Base-by-base conservation (phyloP, 2,329 filamentous ascomycete species). In the Chrysoporthe austroafricana region DNA sequence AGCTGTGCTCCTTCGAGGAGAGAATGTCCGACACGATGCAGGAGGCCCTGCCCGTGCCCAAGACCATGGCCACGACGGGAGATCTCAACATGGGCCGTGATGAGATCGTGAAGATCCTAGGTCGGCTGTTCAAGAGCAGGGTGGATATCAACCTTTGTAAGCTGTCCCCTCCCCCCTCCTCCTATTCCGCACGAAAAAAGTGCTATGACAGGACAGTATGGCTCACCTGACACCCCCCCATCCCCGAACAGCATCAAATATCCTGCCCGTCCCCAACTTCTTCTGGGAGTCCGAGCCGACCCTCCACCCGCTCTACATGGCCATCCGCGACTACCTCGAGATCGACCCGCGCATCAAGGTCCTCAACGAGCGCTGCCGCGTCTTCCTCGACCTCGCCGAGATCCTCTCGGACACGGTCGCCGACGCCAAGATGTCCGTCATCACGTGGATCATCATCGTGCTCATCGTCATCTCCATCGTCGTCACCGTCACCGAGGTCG, bases 281-380 rank as follows among this genome's bases (percentile, higher is more conserved):
- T 97, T 98, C 85, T 99, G 96, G 96, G 94, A 98, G 78, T 92
- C 92, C 13, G 96, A 99, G 77, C 96, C 96, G 21, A 97, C 93
- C 0, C 85, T 99, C 0, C 93, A 97, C 77, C 96, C 96, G 0
- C 89, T 99, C 39, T 99, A 99, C 82, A 90, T 89, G 68, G 96
- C 94, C 69, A 93, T 98, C 62, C 92, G 96, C 74, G 96, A 98
- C 78, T 99, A 99, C 76, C 90, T 99, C 69, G 96, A 99, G 76
- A 98, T 99, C 78, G 95, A 97, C 75, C 93, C 91, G 8, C 93
- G 96, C 65, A 97, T 97, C 77, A 93, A 96, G 79, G 94, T 98
- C 34, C 90, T 99, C 71, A 99, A 99, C 79, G 96, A 98, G 80
- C 91, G 96, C 64, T 99, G 96, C 78, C 90, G 92, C 54, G 96